Evolutionary conservation across 2,329 filamentous ascomycete species (phyloP).

Genomic region (Sphaerulina populicola): DNA sequence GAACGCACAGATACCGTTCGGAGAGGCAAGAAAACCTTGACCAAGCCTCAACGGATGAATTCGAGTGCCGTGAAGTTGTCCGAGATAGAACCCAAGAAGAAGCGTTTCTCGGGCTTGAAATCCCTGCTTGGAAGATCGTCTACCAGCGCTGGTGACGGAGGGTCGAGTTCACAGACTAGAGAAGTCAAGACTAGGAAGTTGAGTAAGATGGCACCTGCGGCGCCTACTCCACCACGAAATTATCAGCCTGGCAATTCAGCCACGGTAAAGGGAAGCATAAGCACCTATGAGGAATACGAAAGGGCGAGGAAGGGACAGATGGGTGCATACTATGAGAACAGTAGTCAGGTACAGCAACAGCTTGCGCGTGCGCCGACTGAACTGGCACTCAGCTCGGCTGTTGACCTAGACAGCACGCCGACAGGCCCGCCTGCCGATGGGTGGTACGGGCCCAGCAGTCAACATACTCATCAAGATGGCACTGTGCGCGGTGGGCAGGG

Average conservation of each 20-base stretch:
- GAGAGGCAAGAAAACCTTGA: constrained; percentile 18
- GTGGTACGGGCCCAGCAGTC: constrained; percentile 19
- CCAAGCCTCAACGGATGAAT: constrained; percentile 28
- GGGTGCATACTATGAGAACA: constrained; percentile 3
- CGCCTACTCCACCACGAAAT: neutral
- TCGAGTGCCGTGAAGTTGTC: constrained; percentile 16
- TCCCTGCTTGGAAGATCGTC: constrained; percentile 38
- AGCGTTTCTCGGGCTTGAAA: constrained; percentile 40
- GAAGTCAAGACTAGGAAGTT: constrained; percentile 7
- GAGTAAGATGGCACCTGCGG: constrained; percentile 7
- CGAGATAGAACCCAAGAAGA: constrained; percentile 32
- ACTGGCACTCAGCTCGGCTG: neutral
- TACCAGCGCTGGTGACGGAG: constrained; percentile 24
- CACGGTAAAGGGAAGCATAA: constrained; percentile 7
- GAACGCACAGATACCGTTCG: constrained; percentile 1
- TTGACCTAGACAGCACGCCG: neutral
- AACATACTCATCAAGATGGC: neutral
- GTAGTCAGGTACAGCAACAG: neutral
- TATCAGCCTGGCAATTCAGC: constrained; percentile 3
- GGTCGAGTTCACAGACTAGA: constrained; percentile 3
- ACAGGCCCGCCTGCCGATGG: constrained; percentile 15
- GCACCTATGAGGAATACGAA: constrained; percentile 8
- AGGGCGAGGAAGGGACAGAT: neutral
- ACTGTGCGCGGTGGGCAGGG: no score
- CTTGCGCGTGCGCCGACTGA: neutral